These are phyloP conservation scores for Eimeria praecox DNA, from an alignment of 169 alveolate species.

Conservation along the genomic window DNA sequence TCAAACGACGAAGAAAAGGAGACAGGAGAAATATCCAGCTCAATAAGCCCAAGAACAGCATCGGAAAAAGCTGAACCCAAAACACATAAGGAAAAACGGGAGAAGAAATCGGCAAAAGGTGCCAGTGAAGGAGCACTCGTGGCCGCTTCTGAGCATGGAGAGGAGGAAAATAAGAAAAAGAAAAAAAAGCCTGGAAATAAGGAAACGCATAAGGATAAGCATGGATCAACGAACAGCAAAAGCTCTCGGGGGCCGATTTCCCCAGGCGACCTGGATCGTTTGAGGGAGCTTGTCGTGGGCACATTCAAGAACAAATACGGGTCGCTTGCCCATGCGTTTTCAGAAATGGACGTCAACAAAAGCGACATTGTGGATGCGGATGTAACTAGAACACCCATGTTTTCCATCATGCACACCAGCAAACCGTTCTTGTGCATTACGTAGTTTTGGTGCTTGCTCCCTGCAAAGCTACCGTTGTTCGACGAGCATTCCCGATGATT, in stretches of 20 bases:
- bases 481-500: not conserved
- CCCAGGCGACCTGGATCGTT: conserved; percentile 52
- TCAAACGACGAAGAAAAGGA: conserved; percentile 12
- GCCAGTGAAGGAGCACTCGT: not conserved
- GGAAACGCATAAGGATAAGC: conserved; percentile 51
- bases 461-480: not conserved
- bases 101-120: conserved; percentile 3
- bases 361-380: conserved; percentile 76
- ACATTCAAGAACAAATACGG: conserved; percentile 79
- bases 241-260: not conserved
- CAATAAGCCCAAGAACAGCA: not conserved
- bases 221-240: not conserved
- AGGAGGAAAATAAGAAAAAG: conserved; percentile 49
- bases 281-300: conserved; percentile 72
- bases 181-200: conserved; percentile 38
- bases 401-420: not conserved
- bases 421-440: not conserved
- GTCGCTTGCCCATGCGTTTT: conserved; percentile 79
- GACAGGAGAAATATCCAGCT: not conserved
- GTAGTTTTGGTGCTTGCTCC: not conserved
- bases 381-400: conserved; percentile 31
- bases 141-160: not conserved
- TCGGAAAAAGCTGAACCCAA: conserved; percentile 57
- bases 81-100: conserved; percentile 52
- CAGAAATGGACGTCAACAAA: conserved; percentile 75